Evolutionary conservation across 805 yeast genomes (phyloP).

Genomic region (Yarrowia sp.): DNA sequence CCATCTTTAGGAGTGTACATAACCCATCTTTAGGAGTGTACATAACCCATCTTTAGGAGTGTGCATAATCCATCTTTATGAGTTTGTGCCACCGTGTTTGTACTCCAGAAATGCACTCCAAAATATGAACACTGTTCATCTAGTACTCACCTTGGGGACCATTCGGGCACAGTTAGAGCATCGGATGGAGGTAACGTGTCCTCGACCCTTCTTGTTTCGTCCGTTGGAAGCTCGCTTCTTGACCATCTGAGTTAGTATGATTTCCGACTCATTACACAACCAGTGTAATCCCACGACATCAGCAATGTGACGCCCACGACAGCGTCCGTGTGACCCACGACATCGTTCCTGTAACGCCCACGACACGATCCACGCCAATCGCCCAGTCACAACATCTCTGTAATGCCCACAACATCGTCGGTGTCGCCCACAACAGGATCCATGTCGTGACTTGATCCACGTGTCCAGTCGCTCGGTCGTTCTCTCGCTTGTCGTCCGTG

Average conservation of each 20-base stretch:
- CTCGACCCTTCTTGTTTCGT: conserved; percentile 99
- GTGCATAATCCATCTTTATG: too few relatives aligned
- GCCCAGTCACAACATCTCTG: not conserved
- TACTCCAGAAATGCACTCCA: too few relatives aligned
- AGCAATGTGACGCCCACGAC: not conserved
- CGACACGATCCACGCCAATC: not conserved
- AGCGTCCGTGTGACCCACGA: not conserved
- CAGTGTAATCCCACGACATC: not conserved
- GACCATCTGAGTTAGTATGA: conserved; percentile 68
- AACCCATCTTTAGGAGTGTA: too few relatives aligned
- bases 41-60: too few relatives aligned
- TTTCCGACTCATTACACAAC: not conserved
- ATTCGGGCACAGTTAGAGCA: conserved; percentile 99
- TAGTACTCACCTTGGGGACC: conserved; percentile 58
- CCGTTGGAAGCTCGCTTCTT: conserved; percentile 99
- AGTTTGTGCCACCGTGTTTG: too few relatives aligned
- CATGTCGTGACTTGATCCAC: not conserved
- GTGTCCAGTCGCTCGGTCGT: not conserved
- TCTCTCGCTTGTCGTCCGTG: too few relatives aligned
- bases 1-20: too few relatives aligned
- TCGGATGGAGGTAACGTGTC: conserved; percentile 99
- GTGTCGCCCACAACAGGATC: not conserved
- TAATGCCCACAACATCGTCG: not conserved
- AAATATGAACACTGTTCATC: not conserved
- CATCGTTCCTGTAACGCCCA: not conserved